Base-by-base conservation (phyloP, 805 yeast genomes). In the Metschnikowia anglica region DNA sequence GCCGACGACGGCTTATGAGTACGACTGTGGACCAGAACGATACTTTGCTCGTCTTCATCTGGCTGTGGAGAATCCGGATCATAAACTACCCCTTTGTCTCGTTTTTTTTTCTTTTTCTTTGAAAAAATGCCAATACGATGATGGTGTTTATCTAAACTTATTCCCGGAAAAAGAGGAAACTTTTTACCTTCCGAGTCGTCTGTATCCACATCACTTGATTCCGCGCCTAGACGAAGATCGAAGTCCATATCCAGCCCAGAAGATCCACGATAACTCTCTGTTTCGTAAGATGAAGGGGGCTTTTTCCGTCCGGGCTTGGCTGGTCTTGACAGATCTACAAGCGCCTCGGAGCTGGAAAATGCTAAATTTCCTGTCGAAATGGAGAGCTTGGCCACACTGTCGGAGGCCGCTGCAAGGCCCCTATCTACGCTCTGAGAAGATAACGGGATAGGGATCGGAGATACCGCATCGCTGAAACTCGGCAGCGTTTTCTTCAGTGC, bases 91-190 rank as follows among this genome's bases (percentile, higher is more conserved):
- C 44, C 46, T 19, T 32, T 35, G 16, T 32, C 41, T 5, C 41
- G 40, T 17, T 41, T 35, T 20, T 41, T 35, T 20, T 38, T 43
- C 19, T 38, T 35, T 35, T 42, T 43, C 25, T 43, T 45, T 13
- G 44, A 34, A 46, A 50, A 50, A 8, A 50, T 28, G 10, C 39
- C 38, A 12, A 37, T 20, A 11, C 51, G 51, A 23, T 43, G 41
- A 23, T 39, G 39, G 17, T 29, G 32, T 25, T 43, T 56, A 12
- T 46, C 51, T 2, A 43, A 44, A 3, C n/a, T n/a, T n/a, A 63
- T 43, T 12, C 55, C 62, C 2, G 74, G 73, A 40, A 63, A 68
- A 43, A 60, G 63, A 1, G 73, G 73, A 13, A 69, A 55, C 45
- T 20, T 46, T 32, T 24, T 43, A 24, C 36, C 50, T 27, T 34